Base-by-base conservation (phyloP, 345 rosid genomes). In the Eucalyptus cladocalyx region DNA sequence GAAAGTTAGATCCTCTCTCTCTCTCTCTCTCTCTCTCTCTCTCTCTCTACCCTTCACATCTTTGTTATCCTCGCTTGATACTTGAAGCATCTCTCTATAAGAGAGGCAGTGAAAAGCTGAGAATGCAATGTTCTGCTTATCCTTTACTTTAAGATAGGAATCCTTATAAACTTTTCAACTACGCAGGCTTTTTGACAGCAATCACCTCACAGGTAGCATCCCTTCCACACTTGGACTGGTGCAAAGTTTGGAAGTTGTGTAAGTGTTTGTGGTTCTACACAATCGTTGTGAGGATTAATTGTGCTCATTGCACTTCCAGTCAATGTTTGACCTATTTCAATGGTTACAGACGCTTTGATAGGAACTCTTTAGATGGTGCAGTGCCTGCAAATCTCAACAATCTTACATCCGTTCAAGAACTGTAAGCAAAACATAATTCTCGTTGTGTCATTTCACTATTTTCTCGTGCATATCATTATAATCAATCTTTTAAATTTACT, bases 101-200 rank as follows among this genome's bases (percentile, higher is more conserved):
- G 45, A 72, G 83, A 72, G 15, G 45, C 28, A n/a, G n/a, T 50
- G 87, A 54, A 86, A 86, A 72, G 47, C 13, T 6, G 83, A 72
- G 83, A 72, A 37, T 43, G 83, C 45, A 76, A 76, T 37, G 24
- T 3, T 28, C 56, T 45, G 6, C 17, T 89, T 42, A 48, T 67
- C 11, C 5, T 83, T 67, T 45, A 19, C 42, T 60, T n/a, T 60
- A 54, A 67, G 62, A 65, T 30, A 67, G 12, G 37, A 43, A 80
- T 58, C 40, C 43, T 30, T 34, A 32, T 87, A 42, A 49, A 51
- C 83, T 19, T 76, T 76, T 76, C 42, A 37, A 76, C 81, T 49
- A 40, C 40, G 58, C 93, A 98, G 99, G 93, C 96, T 97, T 72
- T 95, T 98, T 86, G 97, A 96, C 15, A 92, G 93, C 92, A 97